Conservation (phyloP, 352 stramenopile genomes). For the Globisporangium camurandrum region DNA sequence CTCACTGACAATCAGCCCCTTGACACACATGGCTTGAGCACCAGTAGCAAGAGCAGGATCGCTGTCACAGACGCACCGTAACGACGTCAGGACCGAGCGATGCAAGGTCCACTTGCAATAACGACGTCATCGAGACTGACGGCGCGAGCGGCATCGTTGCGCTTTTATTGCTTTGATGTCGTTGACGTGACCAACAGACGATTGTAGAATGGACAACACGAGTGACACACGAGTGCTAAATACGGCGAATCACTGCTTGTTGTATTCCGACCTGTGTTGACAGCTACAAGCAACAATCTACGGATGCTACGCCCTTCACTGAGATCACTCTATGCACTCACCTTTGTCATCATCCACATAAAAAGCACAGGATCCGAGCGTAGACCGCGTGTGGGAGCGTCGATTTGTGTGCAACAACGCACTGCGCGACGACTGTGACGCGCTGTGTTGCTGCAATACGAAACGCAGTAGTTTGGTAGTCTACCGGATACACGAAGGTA, state of each 20-base stretch:
- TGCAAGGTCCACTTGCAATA: conserved; percentile 22
- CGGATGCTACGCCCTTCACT: too few relatives aligned
- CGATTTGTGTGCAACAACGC: neutral
- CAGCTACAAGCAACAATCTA: too few relatives aligned
- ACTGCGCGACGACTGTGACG: conserved; percentile 2
- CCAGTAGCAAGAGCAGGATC: too few relatives aligned
- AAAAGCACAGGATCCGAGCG: conserved; percentile 5
- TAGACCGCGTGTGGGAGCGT: conserved; percentile 10
- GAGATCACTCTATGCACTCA: too few relatives aligned
- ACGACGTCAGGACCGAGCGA: conserved; percentile 16
- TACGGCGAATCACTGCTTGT: too few relatives aligned
- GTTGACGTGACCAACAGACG: too few relatives aligned
- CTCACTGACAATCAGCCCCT: too few relatives aligned
- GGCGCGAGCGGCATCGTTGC: conserved; percentile 9
- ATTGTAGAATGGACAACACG: too few relatives aligned
- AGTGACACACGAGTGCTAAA: too few relatives aligned
- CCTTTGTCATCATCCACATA: conserved; percentile 9
- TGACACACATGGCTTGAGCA: too few relatives aligned
- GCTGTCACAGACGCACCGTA: conserved; percentile 8
- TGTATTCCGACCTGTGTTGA: too few relatives aligned
- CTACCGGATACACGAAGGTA: neutral
- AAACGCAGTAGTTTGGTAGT: conserved; percentile 8
- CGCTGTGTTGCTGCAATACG: neutral
- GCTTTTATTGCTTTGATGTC: too few relatives aligned
- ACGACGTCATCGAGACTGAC: conserved; percentile 19